These are phyloP conservation scores for Emergomyces orientalis DNA, from an alignment of 2,329 filamentous ascomycete genomes.

Conservation along the genomic window DNA sequence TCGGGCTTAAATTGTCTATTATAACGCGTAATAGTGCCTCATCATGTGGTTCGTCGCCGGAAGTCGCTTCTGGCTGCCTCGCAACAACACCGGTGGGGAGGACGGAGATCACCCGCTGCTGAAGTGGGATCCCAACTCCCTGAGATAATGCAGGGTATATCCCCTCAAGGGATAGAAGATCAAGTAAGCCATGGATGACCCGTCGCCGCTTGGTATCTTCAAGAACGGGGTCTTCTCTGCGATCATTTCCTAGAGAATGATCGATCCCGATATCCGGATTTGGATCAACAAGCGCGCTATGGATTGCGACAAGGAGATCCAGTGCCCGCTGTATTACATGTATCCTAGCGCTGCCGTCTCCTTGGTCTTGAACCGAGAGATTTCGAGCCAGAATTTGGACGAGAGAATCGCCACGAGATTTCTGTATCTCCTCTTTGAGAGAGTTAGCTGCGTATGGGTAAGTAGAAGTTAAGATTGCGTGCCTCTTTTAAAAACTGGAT, in stretches of 20 bases:
- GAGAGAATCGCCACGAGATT: conserved; percentile 27
- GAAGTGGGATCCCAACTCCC: conserved; percentile 37
- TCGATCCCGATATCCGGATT: background rate
- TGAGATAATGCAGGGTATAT: conserved; percentile 37
- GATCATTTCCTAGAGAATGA: background rate
- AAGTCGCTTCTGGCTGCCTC: conserved; percentile 21
- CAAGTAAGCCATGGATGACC: conserved; percentile 33
- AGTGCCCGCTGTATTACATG: conserved; percentile 28
- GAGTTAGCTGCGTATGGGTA: conserved; percentile 22
- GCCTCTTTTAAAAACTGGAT: conserved; percentile 35
- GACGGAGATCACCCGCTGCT: conserved; percentile 36
- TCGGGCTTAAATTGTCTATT: conserved; percentile 21
- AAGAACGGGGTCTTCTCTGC: conserved; percentile 24
- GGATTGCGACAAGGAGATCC: conserved; percentile 27
- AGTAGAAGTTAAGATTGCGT: conserved; percentile 21
- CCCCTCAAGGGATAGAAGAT: conserved; percentile 37
- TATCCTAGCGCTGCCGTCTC: conserved; percentile 19
- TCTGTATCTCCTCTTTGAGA: conserved; percentile 32
- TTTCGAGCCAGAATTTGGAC: conserved; percentile 25
- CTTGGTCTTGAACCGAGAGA: conserved; percentile 8
- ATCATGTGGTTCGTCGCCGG: conserved; percentile 20
- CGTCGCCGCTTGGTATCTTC: conserved; percentile 37
- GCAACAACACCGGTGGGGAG: conserved; percentile 36
- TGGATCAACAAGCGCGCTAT: conserved; percentile 25
- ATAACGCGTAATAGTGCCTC: conserved; percentile 26